Conservation (phyloP, 345 rosid species). For the Eucalyptus polyanthemos region DNA sequence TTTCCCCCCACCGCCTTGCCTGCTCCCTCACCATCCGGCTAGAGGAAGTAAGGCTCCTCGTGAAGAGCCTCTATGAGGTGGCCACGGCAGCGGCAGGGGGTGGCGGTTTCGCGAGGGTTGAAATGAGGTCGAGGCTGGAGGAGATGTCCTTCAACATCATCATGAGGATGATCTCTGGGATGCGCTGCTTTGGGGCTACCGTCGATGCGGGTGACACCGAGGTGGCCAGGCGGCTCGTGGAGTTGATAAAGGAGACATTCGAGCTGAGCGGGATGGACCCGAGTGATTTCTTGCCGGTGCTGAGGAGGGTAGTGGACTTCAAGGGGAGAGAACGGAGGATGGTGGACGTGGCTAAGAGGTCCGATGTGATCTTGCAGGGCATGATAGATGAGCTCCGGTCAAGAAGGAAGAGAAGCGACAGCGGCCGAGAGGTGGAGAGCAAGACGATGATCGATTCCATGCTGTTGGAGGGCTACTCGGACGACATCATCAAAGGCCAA, state of each 20-base stretch:
- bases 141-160: not conserved
- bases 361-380: not conserved
- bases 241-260: not conserved
- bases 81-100: not conserved
- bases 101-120: not conserved
- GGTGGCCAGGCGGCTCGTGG: not conserved
- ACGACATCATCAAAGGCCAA: not conserved
- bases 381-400: not conserved
- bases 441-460: not conserved
- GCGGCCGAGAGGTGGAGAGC: not conserved
- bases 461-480: not conserved
- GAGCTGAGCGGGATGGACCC: not conserved
- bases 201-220: not conserved
- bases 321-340: not conserved
- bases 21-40: not conserved
- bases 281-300: not conserved
- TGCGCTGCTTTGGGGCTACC: not conserved
- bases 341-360: not conserved
- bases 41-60: not conserved
- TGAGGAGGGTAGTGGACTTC: not conserved
- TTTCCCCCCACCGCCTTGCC: constrained; percentile 3
- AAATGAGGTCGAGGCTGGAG: not conserved
- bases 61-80: not conserved
- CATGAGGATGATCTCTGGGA: constrained; percentile 7
- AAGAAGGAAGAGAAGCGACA: not conserved